Evolutionary conservation across 768 basidiomycete species (phyloP), one percentile per base, ranked within the genome.

Genomic region (Naematelia encephala): DNA sequence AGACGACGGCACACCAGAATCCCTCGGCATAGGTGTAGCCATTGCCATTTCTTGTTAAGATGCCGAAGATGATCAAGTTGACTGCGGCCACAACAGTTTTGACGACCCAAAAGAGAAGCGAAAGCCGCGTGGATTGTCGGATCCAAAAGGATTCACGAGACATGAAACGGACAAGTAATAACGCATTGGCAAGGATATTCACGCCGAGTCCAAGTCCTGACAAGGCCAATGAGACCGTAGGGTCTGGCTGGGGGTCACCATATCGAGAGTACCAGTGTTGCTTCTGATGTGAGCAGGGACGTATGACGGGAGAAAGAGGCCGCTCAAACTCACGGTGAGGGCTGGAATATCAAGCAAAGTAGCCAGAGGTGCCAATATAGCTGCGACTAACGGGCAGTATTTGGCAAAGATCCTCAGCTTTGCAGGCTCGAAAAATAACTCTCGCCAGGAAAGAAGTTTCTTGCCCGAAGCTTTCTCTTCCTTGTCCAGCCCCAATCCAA

Each of bases 301-400:
- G 4, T 23, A 39, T 12, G 25, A 50, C 30, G 1, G 14, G 21
- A n/a, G 26, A n/a, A 44, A 29, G 10, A 39, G 30, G 16, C 19
- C 19, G 23, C 23, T 0, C 2, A 16, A 2, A 66, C 69, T 63
- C 54, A 77, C 74, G 5, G 69, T 67, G 21, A 79, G 57, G 2
- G 77, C 78, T 3, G 78, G 78, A 23, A 79, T 78, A 50, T 78
- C 77, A 12, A 78, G 50, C 44, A 79, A 60, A n/a, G 76, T 78
- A 3, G 72, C 65, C 5, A 79, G 60, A 2, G 78, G 78, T 4
- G 78, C 78, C 4, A 77, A 51, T 23, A 79, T 66, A 13, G 78
- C 76, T 0, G 76, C 69, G 16, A 77, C 55, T 25, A 79, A 56
- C 2, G 77, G 77, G 54, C 66, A 67, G 45, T 70, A 67, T 27